phyloP scores from a whole-genome alignment of 306 rosid genomes.

The Quercus agrifolia region DNA sequence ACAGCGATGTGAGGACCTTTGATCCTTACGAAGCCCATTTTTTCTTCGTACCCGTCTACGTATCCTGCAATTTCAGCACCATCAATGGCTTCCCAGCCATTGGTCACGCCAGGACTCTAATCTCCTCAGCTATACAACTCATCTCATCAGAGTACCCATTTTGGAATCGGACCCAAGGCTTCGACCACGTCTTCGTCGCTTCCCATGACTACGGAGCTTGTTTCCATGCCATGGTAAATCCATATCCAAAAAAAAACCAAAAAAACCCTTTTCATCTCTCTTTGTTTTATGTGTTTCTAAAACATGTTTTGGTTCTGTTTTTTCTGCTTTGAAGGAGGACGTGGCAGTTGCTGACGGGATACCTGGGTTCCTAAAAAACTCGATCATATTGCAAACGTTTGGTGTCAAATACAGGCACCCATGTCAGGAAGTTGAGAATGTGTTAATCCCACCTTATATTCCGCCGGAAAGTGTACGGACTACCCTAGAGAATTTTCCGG shows the following conservation, averaged over 20 bases:
- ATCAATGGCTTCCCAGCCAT: constrained; percentile 87
- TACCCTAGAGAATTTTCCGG: constrained; percentile 44
- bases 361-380: constrained; percentile 63
- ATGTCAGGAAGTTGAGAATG: constrained; percentile 84
- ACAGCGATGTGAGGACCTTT: constrained; percentile 51
- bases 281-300: neutral
- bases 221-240: constrained; percentile 77
- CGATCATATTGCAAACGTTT: constrained; percentile 82
- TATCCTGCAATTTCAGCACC: constrained; percentile 88
- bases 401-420: constrained; percentile 72
- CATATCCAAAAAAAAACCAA: neutral
- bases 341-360: constrained; percentile 78
- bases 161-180: constrained; percentile 77
- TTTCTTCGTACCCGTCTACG: constrained; percentile 92
- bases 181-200: constrained; percentile 90
- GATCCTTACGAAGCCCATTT: constrained; percentile 77
- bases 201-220: constrained; percentile 92
- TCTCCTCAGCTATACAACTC: constrained; percentile 56
- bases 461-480: constrained; percentile 48
- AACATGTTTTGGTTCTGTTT: neutral
- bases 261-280: neutral
- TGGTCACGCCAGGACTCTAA: constrained; percentile 80
- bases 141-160: constrained; percentile 49
- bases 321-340: constrained; percentile 50
- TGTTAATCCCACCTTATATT: constrained; percentile 80